Evolutionary conservation across 768 basidiomycete genomes (phyloP).

Genomic region (Paxillus ammoniavirescens): DNA sequence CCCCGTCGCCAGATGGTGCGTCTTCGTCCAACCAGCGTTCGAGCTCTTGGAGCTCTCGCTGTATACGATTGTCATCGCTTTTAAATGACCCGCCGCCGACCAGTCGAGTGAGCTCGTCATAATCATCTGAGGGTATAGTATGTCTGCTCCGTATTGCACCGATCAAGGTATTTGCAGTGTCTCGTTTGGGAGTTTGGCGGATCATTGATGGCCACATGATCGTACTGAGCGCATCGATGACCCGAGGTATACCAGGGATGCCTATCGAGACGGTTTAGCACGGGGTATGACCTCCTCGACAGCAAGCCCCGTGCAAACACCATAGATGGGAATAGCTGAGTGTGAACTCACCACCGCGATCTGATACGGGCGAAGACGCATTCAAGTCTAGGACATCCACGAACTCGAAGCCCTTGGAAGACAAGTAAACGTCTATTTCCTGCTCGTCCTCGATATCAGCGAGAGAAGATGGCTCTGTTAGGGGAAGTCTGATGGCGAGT

Average conservation of each 20-base stretch:
- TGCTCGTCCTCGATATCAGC: constrained; percentile 44
- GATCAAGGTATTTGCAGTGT: background rate
- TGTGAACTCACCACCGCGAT: constrained; percentile 17
- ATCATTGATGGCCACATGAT: constrained; percentile 88
- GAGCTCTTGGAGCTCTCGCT: constrained; percentile 56
- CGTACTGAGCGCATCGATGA: constrained; percentile 77
- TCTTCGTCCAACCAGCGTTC: constrained; percentile 61
- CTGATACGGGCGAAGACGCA: background rate
- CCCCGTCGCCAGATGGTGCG: constrained; percentile 12
- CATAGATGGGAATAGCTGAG: background rate
- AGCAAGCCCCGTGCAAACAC: background rate
- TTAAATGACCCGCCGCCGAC: constrained; percentile 23
- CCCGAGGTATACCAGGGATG: constrained; percentile 59
- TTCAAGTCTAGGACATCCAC: constrained; percentile 42
- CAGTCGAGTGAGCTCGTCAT: constrained; percentile 21
- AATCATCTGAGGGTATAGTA: constrained; percentile 13
- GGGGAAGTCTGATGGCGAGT: constrained; percentile 59
- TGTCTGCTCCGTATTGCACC: background rate
- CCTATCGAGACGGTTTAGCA: constrained; percentile 28
- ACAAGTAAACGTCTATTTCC: constrained; percentile 64
- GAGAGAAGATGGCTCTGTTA: constrained; percentile 11
- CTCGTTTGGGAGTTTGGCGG: constrained; percentile 8
- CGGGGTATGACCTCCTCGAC: background rate
- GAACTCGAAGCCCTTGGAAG: constrained; percentile 75
- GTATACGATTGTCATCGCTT: constrained; percentile 34